phyloP scores from a whole-genome alignment of 768 basidiomycete genomes.

The Termitomyces bulborhizus region DNA sequence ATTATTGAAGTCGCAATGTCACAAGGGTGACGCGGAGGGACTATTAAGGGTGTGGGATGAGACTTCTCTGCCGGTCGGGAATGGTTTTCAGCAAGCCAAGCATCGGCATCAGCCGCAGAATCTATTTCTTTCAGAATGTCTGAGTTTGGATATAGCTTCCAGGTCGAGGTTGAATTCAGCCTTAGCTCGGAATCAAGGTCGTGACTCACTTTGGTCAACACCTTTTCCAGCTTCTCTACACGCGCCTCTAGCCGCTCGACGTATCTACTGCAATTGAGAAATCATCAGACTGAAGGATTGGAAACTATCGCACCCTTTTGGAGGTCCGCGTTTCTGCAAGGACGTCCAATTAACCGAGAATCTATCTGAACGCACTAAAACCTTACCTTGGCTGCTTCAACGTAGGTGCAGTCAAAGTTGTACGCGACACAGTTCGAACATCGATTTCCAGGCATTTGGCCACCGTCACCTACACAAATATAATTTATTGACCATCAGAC shows the following conservation, averaged over 20 bases:
- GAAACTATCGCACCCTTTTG: slow-evolving; percentile 43
- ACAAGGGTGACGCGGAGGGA: slow-evolving; percentile 5
- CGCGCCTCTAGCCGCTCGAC: slow-evolving; percentile 59
- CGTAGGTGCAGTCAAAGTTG: slow-evolving; percentile 61
- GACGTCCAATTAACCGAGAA: not conserved
- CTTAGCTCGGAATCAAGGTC: not conserved
- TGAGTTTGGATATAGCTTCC: slow-evolving; percentile 59
- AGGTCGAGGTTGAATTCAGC: not conserved
- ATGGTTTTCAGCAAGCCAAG: slow-evolving; percentile 2
- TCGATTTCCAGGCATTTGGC: slow-evolving; percentile 56
- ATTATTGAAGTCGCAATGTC: slow-evolving; percentile 29
- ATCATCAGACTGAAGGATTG: not conserved
- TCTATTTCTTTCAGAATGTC: slow-evolving; percentile 55
- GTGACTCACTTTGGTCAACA: slow-evolving; percentile 33
- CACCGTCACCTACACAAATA: slow-evolving; percentile 52
- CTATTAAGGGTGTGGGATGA: not conserved
- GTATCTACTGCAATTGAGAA: slow-evolving; percentile 29
- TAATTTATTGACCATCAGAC: not conserved
- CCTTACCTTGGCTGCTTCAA: slow-evolving; percentile 61
- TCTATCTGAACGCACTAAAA: not conserved
- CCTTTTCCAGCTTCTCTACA: slow-evolving; percentile 54
- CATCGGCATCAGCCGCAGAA: slow-evolving; percentile 13
- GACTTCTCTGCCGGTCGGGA: slow-evolving; percentile 1
- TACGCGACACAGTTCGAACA: slow-evolving; percentile 68
- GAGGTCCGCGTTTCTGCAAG: slow-evolving; percentile 49